These are phyloP conservation scores for Wilcoxina mikolae DNA, from an alignment of 495 filamentous ascomycete genomes.

Conservation along the genomic window DNA sequence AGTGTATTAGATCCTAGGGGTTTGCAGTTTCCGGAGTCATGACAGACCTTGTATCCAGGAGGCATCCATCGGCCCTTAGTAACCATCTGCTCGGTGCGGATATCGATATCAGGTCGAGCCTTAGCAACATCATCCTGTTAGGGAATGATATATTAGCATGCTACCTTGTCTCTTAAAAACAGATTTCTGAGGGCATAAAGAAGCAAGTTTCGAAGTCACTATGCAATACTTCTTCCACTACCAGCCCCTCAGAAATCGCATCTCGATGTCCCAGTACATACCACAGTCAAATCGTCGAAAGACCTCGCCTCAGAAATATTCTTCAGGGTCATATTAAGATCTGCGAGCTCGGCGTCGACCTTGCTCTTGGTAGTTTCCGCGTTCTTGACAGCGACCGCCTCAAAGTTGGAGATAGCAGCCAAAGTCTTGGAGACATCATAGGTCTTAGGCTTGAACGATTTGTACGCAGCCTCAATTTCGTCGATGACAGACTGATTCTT, in stretches of 20 bases:
- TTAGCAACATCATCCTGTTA: constrained; percentile 83
- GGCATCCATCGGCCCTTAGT: constrained; percentile 95
- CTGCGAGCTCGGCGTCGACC: constrained; percentile 83
- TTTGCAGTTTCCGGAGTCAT: no score
- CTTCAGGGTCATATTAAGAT: constrained; percentile 80
- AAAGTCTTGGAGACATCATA: constrained; percentile 86
- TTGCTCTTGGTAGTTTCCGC: constrained; percentile 87
- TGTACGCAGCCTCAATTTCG: constrained; percentile 92
- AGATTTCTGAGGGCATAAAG: neutral
- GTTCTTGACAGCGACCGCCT: constrained; percentile 91
- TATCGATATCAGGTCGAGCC: constrained; percentile 87
- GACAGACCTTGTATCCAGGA: constrained; percentile 89
- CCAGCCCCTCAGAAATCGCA: neutral
- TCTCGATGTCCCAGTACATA: constrained; percentile 39
- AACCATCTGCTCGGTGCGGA: constrained; percentile 80
- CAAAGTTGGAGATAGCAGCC: constrained; percentile 94
- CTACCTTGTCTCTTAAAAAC: neutral
- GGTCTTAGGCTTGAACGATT: constrained; percentile 70
- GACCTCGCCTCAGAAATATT: constrained; percentile 94
- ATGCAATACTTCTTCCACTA: neutral
- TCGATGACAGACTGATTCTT: constrained; percentile 90
- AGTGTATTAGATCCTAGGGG: no score
- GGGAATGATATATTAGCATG: constrained; percentile 26
- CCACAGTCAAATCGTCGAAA: constrained; percentile 95
- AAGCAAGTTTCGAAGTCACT: neutral